These are phyloP conservation scores for Halophytophthora batemanensis DNA, from an alignment of 352 stramenopile species.

Conservation along the genomic window DNA sequence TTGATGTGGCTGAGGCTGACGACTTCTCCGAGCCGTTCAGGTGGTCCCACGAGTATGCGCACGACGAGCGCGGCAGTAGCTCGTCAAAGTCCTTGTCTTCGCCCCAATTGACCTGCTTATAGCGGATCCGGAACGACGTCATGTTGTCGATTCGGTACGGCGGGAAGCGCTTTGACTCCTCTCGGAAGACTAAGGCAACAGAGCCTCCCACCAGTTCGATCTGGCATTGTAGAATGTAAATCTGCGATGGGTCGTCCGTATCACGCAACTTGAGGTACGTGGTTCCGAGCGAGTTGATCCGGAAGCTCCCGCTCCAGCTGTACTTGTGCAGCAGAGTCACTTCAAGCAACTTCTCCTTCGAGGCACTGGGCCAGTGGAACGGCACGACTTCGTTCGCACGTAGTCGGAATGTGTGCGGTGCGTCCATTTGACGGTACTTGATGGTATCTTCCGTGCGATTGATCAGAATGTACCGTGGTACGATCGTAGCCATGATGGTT, in stretches of 20 bases:
- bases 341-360: conserved; percentile 77
- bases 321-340: conserved; percentile 80
- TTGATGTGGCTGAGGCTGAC: conserved; percentile 45
- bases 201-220: conserved; percentile 85
- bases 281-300: conserved; percentile 81
- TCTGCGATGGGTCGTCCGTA: conserved; percentile 58
- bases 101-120: conserved; percentile 79
- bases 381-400: conserved; percentile 72
- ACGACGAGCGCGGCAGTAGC: conserved; percentile 64
- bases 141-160: conserved; percentile 92
- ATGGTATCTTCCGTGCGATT: conserved; percentile 82
- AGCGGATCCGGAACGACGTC: conserved; percentile 87
- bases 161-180: conserved; percentile 84
- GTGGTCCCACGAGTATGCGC: conserved; percentile 86
- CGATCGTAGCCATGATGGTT: conserved; percentile 84
- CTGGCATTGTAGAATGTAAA: conserved; percentile 89
- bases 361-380: conserved; percentile 83
- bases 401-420: conserved; percentile 69
- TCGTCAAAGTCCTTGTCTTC: conserved; percentile 75
- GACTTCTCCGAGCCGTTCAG: conserved; percentile 64
- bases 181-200: conserved; percentile 79
- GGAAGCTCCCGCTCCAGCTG: conserved; percentile 85
- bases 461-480: conserved; percentile 86
- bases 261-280: conserved; percentile 86
- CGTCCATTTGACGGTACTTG: conserved; percentile 81